Evolutionary conservation across 179 eudicot genomes (phyloP), one percentile per base, ranked within the genome.

Genomic region (Sideroxylon spinosum): DNA sequence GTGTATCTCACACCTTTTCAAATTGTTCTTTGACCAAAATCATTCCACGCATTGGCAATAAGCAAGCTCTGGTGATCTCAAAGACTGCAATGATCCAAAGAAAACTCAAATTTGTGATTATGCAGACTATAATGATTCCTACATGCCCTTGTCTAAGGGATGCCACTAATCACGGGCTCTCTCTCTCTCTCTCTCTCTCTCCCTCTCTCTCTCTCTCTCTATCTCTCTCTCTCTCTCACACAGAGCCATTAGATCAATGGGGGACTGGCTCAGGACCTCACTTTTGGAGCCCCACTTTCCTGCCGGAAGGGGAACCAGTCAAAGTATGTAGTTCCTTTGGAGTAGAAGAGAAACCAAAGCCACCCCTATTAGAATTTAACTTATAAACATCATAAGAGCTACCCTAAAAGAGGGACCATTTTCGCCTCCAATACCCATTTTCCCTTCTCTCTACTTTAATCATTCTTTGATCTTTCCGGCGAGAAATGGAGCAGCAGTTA

Each of bases 401-500:
- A 29, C 76, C 17, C 32, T 56, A 57, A 57, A 61, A 37, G 46
- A 13, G 66, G 22, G 61, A 16, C 70, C 46, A 14, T 28, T 29
- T 4, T 13, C n/a, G 32, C 67, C 14, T 23, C 7, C 48, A 9
- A 4, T 12, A 62, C 32, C 66, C 77, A 37, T 32, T 60, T 37
- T n/a, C 28, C n/a, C 56, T 23, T 75, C 46, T 44, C 78, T 37
- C 44, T 3, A 13, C 68, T 60, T 75, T 76, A 49, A 23, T 75
- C 16, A 75, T 32, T 12, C 55, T 62, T 62, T 22, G 69, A 49
- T 4, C 37, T 26, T 75, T 20, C 19, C 20, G 37, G 32, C 12
- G 67, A n/a, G 7, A 37, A 8, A 25, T 44, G 69, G 20, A 49
- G 60, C 7, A 65, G 44, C 5, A 37, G 44, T 37, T 37, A 37